These are phyloP conservation scores for Pseudohalonectria lignicola DNA, from an alignment of 2,329 filamentous ascomycete genomes.

Conservation along the genomic window DNA sequence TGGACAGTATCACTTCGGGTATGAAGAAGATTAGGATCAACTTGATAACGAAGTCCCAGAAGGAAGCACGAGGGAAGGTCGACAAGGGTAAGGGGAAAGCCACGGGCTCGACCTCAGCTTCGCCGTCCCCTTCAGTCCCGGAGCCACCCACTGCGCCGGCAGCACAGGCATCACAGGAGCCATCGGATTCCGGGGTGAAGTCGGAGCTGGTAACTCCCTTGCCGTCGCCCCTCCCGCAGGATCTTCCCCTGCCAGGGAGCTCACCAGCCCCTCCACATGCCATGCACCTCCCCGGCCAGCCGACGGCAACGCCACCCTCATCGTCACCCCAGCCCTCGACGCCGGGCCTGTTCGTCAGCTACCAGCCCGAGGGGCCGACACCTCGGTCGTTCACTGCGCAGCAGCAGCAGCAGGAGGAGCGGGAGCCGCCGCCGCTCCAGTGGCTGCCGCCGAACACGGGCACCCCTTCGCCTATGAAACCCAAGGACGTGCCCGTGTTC, in stretches of 20 bases:
- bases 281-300: background rate
- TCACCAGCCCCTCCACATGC: background rate
- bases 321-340: slow-evolving; percentile 4
- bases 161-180: background rate
- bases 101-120: too few relatives aligned
- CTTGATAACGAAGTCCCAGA: slow-evolving; percentile 46
- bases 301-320: background rate
- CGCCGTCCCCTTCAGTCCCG: too few relatives aligned
- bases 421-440: slow-evolving; percentile 6
- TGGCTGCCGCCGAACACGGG: slow-evolving; percentile 40
- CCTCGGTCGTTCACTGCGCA: slow-evolving; percentile 24
- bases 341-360: slow-evolving; percentile 37
- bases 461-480: slow-evolving; percentile 25
- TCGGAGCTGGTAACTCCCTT: background rate
- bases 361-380: slow-evolving; percentile 42
- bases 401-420: slow-evolving; percentile 6
- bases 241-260: too few relatives aligned
- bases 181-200: background rate
- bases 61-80: slow-evolving; percentile 34
- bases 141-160: background rate
- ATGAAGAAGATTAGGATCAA: slow-evolving; percentile 56
- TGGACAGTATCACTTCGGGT: slow-evolving; percentile 44
- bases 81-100: slow-evolving; percentile 4
- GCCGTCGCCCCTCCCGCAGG: too few relatives aligned
- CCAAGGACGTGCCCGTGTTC: slow-evolving; percentile 23